Evolutionary conservation across 2,329 filamentous ascomycete species (phyloP).

Genomic region (Fusarium pseudograminearum): DNA sequence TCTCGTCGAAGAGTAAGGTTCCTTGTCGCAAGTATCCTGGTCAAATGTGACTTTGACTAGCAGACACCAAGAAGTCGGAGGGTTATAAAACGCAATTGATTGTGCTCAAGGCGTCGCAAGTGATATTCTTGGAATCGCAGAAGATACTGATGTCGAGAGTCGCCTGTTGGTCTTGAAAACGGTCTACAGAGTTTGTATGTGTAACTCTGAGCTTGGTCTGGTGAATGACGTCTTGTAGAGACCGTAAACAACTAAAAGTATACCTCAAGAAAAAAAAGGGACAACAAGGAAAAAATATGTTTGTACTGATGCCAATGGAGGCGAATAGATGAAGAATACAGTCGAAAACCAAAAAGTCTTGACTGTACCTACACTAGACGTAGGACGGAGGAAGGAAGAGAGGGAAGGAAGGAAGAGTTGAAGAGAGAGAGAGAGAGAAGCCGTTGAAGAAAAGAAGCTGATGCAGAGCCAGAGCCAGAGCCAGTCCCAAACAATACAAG

Average conservation of each 20-base stretch:
- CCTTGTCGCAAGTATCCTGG: constrained; percentile 36
- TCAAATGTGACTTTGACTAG: constrained; percentile 21
- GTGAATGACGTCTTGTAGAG: constrained; percentile 24
- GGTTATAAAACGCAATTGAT: constrained; percentile 7
- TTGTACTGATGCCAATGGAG: constrained; percentile 1
- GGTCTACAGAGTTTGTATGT: constrained; percentile 19
- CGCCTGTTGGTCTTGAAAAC: constrained; percentile 15
- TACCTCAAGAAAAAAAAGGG: constrained; percentile 6
- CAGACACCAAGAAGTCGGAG: constrained; percentile 28
- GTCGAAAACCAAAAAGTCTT: constrained; percentile 6
- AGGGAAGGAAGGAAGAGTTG: constrained; percentile 33
- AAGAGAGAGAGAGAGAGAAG: constrained; percentile 20
- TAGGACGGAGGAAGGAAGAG: constrained; percentile 8
- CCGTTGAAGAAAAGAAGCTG: constrained; percentile 27
- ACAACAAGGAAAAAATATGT: constrained; percentile 1
- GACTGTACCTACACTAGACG: constrained; percentile 12
- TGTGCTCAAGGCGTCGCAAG: constrained; percentile 2
- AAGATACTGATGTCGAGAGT: constrained; percentile 12
- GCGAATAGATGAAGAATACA: constrained; percentile 10
- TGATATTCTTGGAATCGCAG: neutral
- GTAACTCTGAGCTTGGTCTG: neutral
- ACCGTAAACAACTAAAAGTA: constrained; percentile 28
- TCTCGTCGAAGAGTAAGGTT: constrained; percentile 20
- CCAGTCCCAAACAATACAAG: constrained; percentile 22
- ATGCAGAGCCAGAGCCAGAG: constrained; percentile 1